Evolutionary conservation across 331 rosid species (phyloP).

Genomic region (Dryas integrifolia): DNA sequence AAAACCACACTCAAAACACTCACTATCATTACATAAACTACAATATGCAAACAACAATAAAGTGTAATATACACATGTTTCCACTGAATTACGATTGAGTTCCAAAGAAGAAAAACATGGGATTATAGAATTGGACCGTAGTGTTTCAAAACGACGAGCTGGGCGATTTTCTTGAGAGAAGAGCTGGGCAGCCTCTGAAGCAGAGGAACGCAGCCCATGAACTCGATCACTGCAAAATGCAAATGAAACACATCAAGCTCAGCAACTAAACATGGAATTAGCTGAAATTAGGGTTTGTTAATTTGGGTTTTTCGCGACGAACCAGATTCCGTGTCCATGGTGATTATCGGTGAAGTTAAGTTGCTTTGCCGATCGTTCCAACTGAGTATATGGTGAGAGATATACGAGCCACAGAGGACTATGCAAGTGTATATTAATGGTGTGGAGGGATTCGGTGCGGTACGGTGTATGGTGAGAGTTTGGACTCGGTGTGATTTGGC

Average conservation of each 20-base stretch:
- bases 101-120: background rate
- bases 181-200: slow-evolving; percentile 85
- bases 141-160: slow-evolving; percentile 44
- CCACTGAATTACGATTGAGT: background rate
- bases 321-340: slow-evolving; percentile 40
- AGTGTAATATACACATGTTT: background rate
- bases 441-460: background rate
- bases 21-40: background rate
- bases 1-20: slow-evolving; percentile 3
- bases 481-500: background rate
- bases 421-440: background rate
- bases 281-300: background rate
- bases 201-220: slow-evolving; percentile 77
- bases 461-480: background rate
- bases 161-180: slow-evolving; percentile 64
- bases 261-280: slow-evolving; percentile 6
- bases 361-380: background rate
- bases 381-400: background rate
- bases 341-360: background rate
- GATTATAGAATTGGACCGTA: slow-evolving; percentile 41
- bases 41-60: background rate
- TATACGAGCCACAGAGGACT: background rate
- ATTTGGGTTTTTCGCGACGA: background rate
- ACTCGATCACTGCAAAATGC: slow-evolving; percentile 61
- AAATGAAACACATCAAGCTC: slow-evolving; percentile 25